Conservation (phyloP, 495 filamentous ascomycete species). For the Immersiella caudata region DNA sequence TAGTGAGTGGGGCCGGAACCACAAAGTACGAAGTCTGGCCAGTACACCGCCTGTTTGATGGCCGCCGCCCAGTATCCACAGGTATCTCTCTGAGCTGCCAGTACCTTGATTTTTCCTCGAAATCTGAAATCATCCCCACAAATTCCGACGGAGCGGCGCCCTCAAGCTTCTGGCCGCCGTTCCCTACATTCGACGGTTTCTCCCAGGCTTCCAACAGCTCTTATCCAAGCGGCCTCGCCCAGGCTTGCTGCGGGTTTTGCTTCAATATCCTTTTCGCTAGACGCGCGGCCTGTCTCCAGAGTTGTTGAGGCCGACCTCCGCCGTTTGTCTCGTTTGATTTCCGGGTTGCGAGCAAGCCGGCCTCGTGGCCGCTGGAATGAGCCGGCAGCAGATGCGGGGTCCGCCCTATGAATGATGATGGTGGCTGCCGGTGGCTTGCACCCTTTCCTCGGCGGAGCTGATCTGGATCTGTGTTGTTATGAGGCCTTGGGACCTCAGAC, state of each 20-base stretch:
- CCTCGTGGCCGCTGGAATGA: constrained; percentile 10
- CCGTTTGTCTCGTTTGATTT: not conserved
- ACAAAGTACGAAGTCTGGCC: constrained; percentile 12
- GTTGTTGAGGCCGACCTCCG: not conserved
- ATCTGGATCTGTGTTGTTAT: not conserved
- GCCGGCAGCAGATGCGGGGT: constrained; percentile 5
- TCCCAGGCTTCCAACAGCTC: not conserved
- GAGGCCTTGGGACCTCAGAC: not conserved
- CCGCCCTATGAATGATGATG: constrained; percentile 3
- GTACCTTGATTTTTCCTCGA: constrained; percentile 5
- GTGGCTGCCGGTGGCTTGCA: constrained; percentile 15
- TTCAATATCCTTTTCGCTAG: not conserved
- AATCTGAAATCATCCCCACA: constrained; percentile 10
- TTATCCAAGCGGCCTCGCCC: not conserved
- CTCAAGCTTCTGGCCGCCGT: constrained; percentile 10
- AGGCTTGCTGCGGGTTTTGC: not conserved
- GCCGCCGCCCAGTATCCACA: not conserved
- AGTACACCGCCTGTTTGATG: not conserved
- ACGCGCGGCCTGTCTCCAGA: not conserved
- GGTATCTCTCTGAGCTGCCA: not conserved
- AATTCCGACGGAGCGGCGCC: constrained; percentile 20
- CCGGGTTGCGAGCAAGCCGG: not conserved
- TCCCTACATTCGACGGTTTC: not conserved
- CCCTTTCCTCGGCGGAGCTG: not conserved
- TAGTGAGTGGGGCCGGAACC: constrained; percentile 11